A percentile compares a stretch with the other conserved stretches of the same genome.
phyloP scores from a whole-genome alignment of 495 filamentous ascomycete species.

The Acidomyces sp. region DNA sequence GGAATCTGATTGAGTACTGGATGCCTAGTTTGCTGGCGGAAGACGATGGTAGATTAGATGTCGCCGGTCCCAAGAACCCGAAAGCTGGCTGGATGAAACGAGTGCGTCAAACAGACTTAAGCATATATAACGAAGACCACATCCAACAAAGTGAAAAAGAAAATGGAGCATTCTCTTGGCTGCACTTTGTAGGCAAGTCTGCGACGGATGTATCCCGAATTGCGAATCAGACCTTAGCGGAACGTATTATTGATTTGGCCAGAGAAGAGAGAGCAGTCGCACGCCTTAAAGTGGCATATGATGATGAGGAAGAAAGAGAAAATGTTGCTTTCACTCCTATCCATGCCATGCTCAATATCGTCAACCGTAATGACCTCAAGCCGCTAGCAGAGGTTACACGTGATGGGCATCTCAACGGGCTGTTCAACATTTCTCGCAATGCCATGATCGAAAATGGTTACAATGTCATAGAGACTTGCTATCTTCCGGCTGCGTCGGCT shows the following conservation, averaged over 20 bases:
- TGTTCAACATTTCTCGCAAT: conserved; percentile 66
- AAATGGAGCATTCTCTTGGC: conserved; percentile 68
- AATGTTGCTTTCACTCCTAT: conserved; percentile 45
- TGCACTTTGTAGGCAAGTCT: conserved; percentile 73
- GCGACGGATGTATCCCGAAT: conserved; percentile 52
- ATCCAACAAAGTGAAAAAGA: conserved; percentile 45
- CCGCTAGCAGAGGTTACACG: conserved; percentile 56
- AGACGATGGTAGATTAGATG: conserved; percentile 59
- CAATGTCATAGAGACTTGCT: conserved; percentile 63
- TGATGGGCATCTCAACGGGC: conserved; percentile 56
- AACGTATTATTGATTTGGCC: conserved; percentile 48
- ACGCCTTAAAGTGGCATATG: conserved; percentile 44
- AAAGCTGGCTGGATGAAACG: conserved; percentile 63
- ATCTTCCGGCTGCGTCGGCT: conserved; percentile 61
- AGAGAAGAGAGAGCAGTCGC: conserved; percentile 34
- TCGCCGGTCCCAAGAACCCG: conserved; percentile 60
- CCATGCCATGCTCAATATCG: conserved; percentile 70
- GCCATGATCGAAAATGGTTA: conserved; percentile 58
- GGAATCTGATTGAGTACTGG: conserved; percentile 71
- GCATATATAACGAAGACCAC: conserved; percentile 76
- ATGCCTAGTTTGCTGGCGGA: conserved; percentile 67
- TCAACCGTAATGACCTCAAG: conserved; percentile 51
- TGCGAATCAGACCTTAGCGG: conserved; percentile 47
- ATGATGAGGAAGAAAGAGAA: conserved; percentile 52
- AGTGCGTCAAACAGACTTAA: conserved; percentile 65